A percentile compares a stretch with the other conserved stretches of the same genome.
phyloP scores from a whole-genome alignment of 176 grass and related monocot genomes.

The Metroxylon sagu region DNA sequence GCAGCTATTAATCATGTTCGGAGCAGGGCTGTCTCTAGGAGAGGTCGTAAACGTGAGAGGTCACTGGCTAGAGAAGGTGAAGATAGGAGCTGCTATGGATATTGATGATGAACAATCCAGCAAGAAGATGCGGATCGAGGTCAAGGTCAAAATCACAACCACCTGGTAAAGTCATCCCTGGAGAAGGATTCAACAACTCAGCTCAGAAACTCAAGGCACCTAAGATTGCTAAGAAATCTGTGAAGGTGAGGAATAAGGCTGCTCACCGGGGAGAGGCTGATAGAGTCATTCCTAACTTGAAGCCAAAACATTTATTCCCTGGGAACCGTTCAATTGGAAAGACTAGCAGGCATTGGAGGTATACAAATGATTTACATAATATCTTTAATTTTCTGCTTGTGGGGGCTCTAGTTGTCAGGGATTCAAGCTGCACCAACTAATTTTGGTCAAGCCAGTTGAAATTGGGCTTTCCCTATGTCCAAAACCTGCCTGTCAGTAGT shows the following conservation, averaged over 20 bases:
- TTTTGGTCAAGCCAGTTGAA: no score
- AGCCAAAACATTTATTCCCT: constrained; percentile 82
- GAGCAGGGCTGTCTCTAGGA: constrained; percentile 11
- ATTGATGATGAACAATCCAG: constrained; percentile 41
- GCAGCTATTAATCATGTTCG: constrained; percentile 34
- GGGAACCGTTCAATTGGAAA: constrained; percentile 61
- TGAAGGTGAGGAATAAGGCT: constrained; percentile 64
- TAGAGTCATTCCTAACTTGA: constrained; percentile 70
- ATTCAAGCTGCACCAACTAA: no score
- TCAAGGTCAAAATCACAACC: constrained; percentile 38
- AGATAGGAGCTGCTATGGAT: constrained; percentile 43
- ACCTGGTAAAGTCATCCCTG: constrained; percentile 39
- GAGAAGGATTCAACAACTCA: constrained; percentile 57
- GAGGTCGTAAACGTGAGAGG: constrained; percentile 61
- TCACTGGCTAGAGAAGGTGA: constrained; percentile 24
- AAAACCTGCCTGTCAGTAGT: no score
- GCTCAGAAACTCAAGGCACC: constrained; percentile 56
- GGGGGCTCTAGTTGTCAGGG: no score
- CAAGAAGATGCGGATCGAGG: constrained; percentile 42
- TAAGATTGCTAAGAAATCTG: constrained; percentile 35
- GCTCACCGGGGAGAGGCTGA: constrained; percentile 69
- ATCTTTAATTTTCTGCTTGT: no score
- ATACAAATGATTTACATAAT: background rate
- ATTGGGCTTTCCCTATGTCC: no score
- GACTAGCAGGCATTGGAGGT: constrained; percentile 47